Conservation (phyloP, 306 rosid species). For the Leucaena leucocephala region DNA sequence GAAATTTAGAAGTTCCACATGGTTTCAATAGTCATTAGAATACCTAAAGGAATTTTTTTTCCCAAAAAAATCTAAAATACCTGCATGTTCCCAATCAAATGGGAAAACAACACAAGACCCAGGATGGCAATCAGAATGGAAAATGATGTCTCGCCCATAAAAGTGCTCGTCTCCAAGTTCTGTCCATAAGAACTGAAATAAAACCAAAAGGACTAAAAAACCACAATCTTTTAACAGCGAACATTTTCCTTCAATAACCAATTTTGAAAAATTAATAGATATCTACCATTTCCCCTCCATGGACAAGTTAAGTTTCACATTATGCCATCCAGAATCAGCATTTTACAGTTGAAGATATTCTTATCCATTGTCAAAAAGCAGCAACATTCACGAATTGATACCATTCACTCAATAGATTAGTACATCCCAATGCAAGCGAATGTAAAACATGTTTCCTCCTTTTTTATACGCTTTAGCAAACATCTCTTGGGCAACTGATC, state of each 20-base stretch:
- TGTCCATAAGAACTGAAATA: constrained; percentile 94
- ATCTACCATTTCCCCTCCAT: constrained; percentile 8
- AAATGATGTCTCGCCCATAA: constrained; percentile 90
- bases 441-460: neutral
- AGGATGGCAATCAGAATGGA: constrained; percentile 92
- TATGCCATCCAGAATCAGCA: constrained; percentile 6
- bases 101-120: constrained; percentile 95
- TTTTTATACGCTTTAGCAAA: neutral
- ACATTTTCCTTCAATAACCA: constrained; percentile 12
- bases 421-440: constrained; percentile 6
- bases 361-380: constrained; percentile 2
- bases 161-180: constrained; percentile 80
- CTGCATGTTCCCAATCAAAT: constrained; percentile 99
- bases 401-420: neutral
- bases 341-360: constrained; percentile 9
- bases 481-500: constrained; percentile 3
- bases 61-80: constrained; percentile 40
- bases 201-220: constrained; percentile 31
- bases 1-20: constrained; percentile 21
- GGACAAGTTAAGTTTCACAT: constrained; percentile 2
- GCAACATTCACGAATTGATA: neutral
- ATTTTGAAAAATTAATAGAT: constrained; percentile 24
- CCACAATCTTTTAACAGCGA: constrained; percentile 26
- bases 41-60: neutral
- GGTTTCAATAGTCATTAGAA: constrained; percentile 13